Conservation (phyloP, 257 asterid species). For the Primulina huaijiensis region DNA sequence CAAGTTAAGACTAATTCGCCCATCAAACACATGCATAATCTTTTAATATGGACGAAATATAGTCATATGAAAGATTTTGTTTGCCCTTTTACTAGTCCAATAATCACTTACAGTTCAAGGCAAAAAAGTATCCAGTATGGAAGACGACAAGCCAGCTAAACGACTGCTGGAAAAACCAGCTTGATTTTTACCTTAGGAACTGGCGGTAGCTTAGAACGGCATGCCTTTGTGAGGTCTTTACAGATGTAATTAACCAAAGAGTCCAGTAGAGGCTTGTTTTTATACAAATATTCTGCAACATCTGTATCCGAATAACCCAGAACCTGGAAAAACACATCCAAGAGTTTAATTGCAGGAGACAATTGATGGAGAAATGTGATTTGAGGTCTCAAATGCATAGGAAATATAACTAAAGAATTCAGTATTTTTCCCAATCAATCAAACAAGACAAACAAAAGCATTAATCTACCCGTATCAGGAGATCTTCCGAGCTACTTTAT, state of each 20-base stretch:
- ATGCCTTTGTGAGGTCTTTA: conserved; percentile 83
- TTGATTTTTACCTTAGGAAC: conserved; percentile 73
- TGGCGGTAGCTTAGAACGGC: conserved; percentile 77
- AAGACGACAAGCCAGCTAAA: background rate
- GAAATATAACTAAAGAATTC: background rate
- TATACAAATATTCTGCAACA: conserved; percentile 81
- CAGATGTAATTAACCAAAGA: conserved; percentile 64
- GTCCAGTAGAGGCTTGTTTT: conserved; percentile 55
- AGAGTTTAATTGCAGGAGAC: background rate
- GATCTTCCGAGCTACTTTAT: background rate
- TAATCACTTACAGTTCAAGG: background rate
- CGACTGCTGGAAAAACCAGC: conserved; percentile 7
- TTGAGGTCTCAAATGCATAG: background rate
- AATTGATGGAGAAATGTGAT: background rate
- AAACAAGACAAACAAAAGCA: conserved; percentile 7
- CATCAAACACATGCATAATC: background rate
- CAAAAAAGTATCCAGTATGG: background rate
- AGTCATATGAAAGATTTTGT: background rate
- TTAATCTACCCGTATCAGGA: background rate
- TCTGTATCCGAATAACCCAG: conserved; percentile 94
- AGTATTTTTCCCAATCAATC: background rate
- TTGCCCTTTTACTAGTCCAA: background rate
- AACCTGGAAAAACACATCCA: conserved; percentile 50
- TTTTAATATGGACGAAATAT: background rate
- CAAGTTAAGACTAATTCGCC: background rate